A percentile compares a stretch with the other conserved stretches of the same genome.
Conservation (phyloP, 305 asterid species). For the Solanum chacoense region DNA sequence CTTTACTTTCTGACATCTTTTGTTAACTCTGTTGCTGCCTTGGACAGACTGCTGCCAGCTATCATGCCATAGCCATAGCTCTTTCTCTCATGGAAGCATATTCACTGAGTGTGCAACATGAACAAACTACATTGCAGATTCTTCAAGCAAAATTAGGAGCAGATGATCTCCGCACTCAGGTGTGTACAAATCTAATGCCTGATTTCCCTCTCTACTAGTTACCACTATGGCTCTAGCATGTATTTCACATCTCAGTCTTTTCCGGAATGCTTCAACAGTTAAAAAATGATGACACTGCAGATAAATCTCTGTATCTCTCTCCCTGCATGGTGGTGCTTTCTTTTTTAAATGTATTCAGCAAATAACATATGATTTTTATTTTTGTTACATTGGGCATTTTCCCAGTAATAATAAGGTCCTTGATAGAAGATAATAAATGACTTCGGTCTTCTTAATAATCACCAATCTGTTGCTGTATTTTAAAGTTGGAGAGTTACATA, state of each 20-base stretch:
- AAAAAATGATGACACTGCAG: not conserved
- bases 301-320: not conserved
- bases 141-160: slow-evolving; percentile 94
- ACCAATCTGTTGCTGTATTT: not conserved
- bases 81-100: slow-evolving; percentile 99
- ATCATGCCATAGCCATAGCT: slow-evolving; percentile 99
- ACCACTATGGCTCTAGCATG: not conserved
- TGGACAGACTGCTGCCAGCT: slow-evolving; percentile 99
- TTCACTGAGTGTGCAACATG: slow-evolving; percentile 97
- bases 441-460: not conserved
- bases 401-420: not conserved
- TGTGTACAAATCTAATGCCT: slow-evolving; percentile 14
- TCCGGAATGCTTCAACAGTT: not conserved
- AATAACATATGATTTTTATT: not conserved
- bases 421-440: not conserved
- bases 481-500: slow-evolving; percentile 4
- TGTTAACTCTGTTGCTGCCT: not conserved
- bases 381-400: not conserved
- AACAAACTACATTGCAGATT: slow-evolving; percentile 92
- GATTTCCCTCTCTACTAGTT: not conserved
- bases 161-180: slow-evolving; percentile 99
- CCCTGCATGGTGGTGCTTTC: not conserved
- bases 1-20: not conserved
- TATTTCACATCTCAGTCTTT: not conserved
- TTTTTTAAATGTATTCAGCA: not conserved